These are phyloP conservation scores for Suillus paluster DNA, from an alignment of 768 basidiomycete genomes.

Conservation along the genomic window DNA sequence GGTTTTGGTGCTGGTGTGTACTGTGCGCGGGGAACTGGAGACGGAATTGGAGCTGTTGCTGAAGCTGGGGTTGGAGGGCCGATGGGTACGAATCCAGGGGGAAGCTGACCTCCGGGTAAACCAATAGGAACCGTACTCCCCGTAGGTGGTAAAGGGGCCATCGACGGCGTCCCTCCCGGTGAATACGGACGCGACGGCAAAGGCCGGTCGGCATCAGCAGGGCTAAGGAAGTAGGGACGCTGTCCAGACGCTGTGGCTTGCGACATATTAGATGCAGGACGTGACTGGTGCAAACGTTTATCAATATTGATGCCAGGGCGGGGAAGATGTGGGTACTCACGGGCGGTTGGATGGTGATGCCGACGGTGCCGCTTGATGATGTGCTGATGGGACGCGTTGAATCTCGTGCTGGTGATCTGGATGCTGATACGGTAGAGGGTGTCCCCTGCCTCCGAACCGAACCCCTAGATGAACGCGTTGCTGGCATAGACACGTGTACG, in stretches of 20 bases:
- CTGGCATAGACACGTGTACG: conserved; percentile 40
- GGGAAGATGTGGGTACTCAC: conserved; percentile 20
- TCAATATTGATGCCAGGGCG: not conserved
- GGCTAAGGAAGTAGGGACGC: conserved; percentile 39
- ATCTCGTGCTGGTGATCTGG: not conserved
- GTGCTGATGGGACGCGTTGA: conserved; percentile 32
- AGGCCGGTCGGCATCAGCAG: conserved; percentile 44
- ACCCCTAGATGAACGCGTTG: conserved; percentile 29
- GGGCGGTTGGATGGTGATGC: conserved; percentile 38
- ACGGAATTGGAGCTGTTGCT: no score
- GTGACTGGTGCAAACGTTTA: not conserved
- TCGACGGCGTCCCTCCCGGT: not conserved
- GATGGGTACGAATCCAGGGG: conserved; percentile 42
- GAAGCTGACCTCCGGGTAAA: conserved; percentile 33
- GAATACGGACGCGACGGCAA: conserved; percentile 31
- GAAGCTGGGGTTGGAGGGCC: conserved; percentile 27
- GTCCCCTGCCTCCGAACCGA: conserved; percentile 13
- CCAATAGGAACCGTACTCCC: conserved; percentile 27
- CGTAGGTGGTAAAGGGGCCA: conserved; percentile 10
- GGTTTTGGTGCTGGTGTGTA: conserved; percentile 31
- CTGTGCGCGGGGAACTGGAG: not conserved
- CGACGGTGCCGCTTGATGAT: conserved; percentile 35
- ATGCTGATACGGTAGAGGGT: not conserved
- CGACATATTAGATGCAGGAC: conserved; percentile 38
- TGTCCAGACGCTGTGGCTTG: conserved; percentile 26